phyloP scores from a whole-genome alignment of 371 early-diverging fungal genomes.

The Syncephalastrum racemosum region DNA sequence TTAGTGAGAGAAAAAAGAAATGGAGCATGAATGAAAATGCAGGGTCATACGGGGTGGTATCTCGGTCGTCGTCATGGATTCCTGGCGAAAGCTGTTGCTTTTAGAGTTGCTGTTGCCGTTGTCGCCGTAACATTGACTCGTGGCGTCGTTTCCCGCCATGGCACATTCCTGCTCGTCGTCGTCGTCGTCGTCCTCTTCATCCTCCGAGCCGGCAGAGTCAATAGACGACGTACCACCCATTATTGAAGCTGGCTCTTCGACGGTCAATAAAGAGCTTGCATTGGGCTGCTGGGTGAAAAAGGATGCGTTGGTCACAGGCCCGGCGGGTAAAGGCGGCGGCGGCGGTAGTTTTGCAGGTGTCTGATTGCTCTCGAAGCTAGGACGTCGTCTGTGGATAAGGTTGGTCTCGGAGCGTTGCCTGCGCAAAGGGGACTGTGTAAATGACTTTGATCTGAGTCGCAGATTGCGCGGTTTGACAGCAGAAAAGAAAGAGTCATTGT shows the following conservation, averaged over 20 bases:
- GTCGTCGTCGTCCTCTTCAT: constrained; percentile 9
- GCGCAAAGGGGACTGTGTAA: too few relatives aligned
- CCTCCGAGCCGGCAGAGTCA: constrained; percentile 14
- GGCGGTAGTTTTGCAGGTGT: background rate
- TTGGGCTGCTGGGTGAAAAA: constrained; percentile 5
- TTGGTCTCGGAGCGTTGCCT: background rate
- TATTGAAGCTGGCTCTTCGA: background rate
- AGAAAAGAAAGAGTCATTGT: too few relatives aligned
- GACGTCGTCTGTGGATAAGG: constrained; percentile 9
- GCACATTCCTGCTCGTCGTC: background rate
- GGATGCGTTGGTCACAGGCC: background rate
- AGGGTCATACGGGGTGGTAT: background rate
- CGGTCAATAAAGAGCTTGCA: constrained; percentile 6
- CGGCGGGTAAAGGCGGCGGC: background rate
- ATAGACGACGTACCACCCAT: constrained; percentile 12
- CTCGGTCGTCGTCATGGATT: background rate
- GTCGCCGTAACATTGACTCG: too few relatives aligned
- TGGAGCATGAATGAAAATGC: constrained; percentile 1
- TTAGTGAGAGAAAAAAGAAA: background rate
- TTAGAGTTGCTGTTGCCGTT: background rate
- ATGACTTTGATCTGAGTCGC: too few relatives aligned
- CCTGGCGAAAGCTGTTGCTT: background rate
- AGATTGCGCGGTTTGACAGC: too few relatives aligned
- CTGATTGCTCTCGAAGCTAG: constrained; percentile 9
- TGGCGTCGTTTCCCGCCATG: background rate